Percentiles rank a stretch among this genome's conserved stretches.
phyloP scores from a whole-genome alignment of 1,284 basidiomycete genomes.

The Blastosporella zonata region DNA sequence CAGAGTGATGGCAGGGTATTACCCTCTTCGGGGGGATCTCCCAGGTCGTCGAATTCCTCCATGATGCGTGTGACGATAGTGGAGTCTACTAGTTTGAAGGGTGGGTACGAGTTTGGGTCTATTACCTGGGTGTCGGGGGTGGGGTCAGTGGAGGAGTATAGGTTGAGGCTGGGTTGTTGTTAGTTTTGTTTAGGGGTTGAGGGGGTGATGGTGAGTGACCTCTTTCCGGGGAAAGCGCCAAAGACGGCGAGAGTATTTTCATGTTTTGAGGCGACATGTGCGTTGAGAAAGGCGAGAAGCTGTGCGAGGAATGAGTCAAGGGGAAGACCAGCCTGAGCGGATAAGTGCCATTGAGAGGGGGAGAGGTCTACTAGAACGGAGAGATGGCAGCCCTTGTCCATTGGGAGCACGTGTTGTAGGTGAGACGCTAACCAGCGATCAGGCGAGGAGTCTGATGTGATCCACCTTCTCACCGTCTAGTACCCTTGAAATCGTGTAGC shows the following conservation, averaged over 20 bases:
- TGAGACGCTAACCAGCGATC: too few species aligned
- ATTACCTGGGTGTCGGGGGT: conserved; percentile 38
- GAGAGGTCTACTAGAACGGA: conserved; percentile 83
- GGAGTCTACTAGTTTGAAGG: conserved; percentile 74
- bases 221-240: conserved; percentile 81
- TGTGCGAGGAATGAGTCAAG: conserved; percentile 73
- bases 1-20: conserved; percentile 15
- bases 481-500: too few species aligned
- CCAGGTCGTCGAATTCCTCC: conserved; percentile 56
- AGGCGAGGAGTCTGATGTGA: conserved; percentile 8
- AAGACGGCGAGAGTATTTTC: conserved; percentile 93
- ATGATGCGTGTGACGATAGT: conserved; percentile 63
- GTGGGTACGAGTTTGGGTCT: conserved; percentile 80
- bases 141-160: conserved; percentile 67
- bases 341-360: conserved; percentile 77
- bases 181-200: background rate
- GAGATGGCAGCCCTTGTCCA: conserved; percentile 66
- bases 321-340: conserved; percentile 46
- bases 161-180: conserved; percentile 50
- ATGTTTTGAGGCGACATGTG: conserved; percentile 87
- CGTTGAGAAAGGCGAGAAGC: conserved; percentile 88
- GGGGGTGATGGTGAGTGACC: conserved; percentile 34
- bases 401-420: conserved; percentile 35
- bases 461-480: background rate
- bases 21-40: conserved; percentile 46